Evolutionary conservation across 495 filamentous ascomycete genomes (phyloP).

Genomic region (Podospora fimiseda): DNA sequence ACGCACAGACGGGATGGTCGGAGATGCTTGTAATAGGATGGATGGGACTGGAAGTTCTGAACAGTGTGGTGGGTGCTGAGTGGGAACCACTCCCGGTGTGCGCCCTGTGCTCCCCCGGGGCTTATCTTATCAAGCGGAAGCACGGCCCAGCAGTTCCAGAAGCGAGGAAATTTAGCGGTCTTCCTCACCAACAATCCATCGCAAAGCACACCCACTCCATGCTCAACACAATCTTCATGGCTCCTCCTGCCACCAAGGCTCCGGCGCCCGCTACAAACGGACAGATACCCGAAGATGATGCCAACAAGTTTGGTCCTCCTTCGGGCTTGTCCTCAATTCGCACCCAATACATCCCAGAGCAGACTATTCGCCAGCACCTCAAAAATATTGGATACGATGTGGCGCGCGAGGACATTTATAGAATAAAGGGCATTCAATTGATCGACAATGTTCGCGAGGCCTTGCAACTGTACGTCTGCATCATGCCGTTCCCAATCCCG

Average conservation of each 20-base stretch:
- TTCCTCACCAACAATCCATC: too few species aligned
- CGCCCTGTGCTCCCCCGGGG: too few species aligned
- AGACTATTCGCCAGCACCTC: constrained; percentile 32
- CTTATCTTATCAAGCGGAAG: background rate
- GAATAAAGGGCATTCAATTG: constrained; percentile 71
- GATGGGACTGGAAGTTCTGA: too few species aligned
- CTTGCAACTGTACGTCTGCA: constrained; percentile 57
- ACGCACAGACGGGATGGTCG: too few species aligned
- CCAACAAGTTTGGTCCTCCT: constrained; percentile 24
- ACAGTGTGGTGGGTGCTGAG: too few species aligned
- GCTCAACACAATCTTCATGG: constrained; percentile 16
- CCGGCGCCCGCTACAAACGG: constrained; percentile 9
- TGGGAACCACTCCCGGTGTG: too few species aligned
- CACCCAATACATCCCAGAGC: constrained; percentile 36
- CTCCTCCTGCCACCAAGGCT: constrained; percentile 15
- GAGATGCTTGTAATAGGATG: too few species aligned
- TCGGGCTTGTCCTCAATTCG: constrained; percentile 35
- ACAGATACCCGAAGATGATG: constrained; percentile 8
- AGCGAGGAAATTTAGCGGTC: too few species aligned
- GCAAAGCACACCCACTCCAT: too few species aligned
- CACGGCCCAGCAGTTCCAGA: background rate
- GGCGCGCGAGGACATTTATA: constrained; percentile 56
- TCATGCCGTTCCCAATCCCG: background rate
- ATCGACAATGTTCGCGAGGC: constrained; percentile 70
- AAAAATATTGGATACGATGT: constrained; percentile 33